Percentiles rank a stretch among this genome's conserved stretches.
Conservation (phyloP, 441 rosid species). For the Gossypium davidsonii region DNA sequence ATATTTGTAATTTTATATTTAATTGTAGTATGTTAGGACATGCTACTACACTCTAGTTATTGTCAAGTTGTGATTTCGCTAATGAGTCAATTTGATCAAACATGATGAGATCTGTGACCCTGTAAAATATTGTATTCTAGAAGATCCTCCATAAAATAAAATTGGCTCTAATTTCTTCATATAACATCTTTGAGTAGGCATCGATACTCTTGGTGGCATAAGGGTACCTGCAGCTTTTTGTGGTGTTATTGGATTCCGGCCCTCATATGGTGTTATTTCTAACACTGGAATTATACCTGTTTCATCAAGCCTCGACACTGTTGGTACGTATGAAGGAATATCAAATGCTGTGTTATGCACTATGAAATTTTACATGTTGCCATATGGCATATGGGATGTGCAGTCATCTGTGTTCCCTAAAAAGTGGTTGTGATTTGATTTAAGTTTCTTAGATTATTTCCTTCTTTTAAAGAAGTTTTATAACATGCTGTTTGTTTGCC, state of each 20-base stretch:
- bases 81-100: background rate
- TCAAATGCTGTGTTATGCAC: background rate
- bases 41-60: background rate
- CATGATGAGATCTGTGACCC: background rate
- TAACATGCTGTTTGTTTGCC: background rate
- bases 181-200: constrained; percentile 44
- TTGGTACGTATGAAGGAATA: constrained; percentile 49
- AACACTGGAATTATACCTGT: constrained; percentile 57
- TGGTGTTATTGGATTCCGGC: constrained; percentile 75
- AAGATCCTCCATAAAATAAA: background rate
- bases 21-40: background rate
- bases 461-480: background rate
- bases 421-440: background rate
- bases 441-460: background rate
- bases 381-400: background rate
- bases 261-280: constrained; percentile 68
- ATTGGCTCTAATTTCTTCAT: constrained; percentile 2
- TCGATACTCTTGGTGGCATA: constrained; percentile 85
- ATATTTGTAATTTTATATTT: background rate
- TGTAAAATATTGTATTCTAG: background rate
- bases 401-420: background rate
- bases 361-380: background rate
- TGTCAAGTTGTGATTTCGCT: background rate
- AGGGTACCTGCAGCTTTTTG: constrained; percentile 89
- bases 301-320: constrained; percentile 74